These are phyloP conservation scores for Solanum chacoense DNA, from an alignment of 305 asterid genomes.

Conservation along the genomic window DNA sequence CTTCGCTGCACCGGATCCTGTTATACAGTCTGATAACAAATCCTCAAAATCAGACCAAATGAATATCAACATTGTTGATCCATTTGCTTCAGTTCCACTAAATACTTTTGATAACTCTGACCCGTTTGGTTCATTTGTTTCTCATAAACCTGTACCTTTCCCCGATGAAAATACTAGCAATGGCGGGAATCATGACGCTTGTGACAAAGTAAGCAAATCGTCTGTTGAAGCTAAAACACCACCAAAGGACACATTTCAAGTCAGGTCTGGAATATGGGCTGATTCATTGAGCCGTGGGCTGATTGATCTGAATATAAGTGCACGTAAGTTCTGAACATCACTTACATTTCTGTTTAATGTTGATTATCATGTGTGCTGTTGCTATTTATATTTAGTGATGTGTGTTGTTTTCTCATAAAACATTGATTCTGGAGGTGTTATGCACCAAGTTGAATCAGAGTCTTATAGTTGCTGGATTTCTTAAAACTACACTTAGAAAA, in stretches of 20 bases:
- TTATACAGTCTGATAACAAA: slow-evolving; percentile 22
- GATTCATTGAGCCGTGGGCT: slow-evolving; percentile 46
- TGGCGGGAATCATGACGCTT: slow-evolving; percentile 11
- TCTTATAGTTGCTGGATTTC: neutral
- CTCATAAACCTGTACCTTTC: slow-evolving; percentile 26
- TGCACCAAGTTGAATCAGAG: neutral
- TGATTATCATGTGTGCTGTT: neutral
- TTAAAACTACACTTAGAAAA: neutral
- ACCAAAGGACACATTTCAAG: slow-evolving; percentile 28
- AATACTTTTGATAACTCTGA: slow-evolving; percentile 45
- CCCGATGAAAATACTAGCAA: slow-evolving; percentile 26
- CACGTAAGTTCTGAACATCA: slow-evolving; percentile 51
- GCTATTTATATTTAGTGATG: neutral
- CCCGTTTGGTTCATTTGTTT: slow-evolving; percentile 48
- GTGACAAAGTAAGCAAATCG: slow-evolving; percentile 9
- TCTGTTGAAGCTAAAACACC: slow-evolving; percentile 17
- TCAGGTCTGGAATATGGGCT: slow-evolving; percentile 46
- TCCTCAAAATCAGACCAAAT: slow-evolving; percentile 28
- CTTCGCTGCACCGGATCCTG: slow-evolving; percentile 57
- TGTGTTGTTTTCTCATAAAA: neutral
- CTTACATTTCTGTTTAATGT: neutral
- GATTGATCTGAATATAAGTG: slow-evolving; percentile 51
- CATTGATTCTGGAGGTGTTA: neutral
- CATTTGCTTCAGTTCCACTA: slow-evolving; percentile 65
- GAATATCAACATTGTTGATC: slow-evolving; percentile 34